Evolutionary conservation across 2,329 filamentous ascomycete genomes (phyloP).

Genomic region (Phyllosticta citrichinensis): DNA sequence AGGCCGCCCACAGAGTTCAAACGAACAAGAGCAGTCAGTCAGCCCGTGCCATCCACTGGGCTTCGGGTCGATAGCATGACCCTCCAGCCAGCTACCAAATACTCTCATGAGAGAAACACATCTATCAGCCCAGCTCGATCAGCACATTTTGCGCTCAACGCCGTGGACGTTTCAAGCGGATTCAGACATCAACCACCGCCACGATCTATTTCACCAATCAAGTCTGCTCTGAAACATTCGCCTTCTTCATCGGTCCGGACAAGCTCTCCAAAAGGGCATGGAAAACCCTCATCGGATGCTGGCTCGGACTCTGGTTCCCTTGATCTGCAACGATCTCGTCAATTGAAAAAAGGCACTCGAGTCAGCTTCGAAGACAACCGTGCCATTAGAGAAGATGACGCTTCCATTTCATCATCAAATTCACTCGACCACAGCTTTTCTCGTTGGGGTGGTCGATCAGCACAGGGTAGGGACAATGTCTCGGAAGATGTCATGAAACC

Average conservation of each 20-base stretch:
- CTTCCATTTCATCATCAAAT: constrained; percentile 22
- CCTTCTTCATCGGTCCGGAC: constrained; percentile 42
- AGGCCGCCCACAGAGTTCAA: not conserved
- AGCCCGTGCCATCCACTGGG: constrained; percentile 8
- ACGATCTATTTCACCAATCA: constrained; percentile 64
- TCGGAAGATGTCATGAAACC: constrained; percentile 60
- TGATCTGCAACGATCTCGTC: constrained; percentile 14
- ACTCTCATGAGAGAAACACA: constrained; percentile 21
- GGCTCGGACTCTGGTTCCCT: constrained; percentile 20
- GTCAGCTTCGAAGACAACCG: constrained; percentile 56
- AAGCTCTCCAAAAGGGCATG: constrained; percentile 21
- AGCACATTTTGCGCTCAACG: constrained; percentile 54
- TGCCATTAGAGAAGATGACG: constrained; percentile 29
- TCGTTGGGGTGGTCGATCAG: constrained; percentile 34
- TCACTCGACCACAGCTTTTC: constrained; percentile 18
- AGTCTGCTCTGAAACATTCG: constrained; percentile 62
- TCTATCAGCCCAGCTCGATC: constrained; percentile 54
- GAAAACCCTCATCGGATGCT: constrained; percentile 29
- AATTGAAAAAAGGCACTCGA: constrained; percentile 55
- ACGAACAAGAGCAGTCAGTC: not conserved
- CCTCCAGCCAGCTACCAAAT: not conserved
- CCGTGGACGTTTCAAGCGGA: constrained; percentile 41
- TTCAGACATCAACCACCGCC: constrained; percentile 59
- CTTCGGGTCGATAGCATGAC: constrained; percentile 15
- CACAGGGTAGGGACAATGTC: constrained; percentile 45